Percentiles rank a stretch among this genome's conserved stretches.
Evolutionary conservation across 2,329 filamentous ascomycete species (phyloP).

Genomic region (Emmonsiellopsis sp.): DNA sequence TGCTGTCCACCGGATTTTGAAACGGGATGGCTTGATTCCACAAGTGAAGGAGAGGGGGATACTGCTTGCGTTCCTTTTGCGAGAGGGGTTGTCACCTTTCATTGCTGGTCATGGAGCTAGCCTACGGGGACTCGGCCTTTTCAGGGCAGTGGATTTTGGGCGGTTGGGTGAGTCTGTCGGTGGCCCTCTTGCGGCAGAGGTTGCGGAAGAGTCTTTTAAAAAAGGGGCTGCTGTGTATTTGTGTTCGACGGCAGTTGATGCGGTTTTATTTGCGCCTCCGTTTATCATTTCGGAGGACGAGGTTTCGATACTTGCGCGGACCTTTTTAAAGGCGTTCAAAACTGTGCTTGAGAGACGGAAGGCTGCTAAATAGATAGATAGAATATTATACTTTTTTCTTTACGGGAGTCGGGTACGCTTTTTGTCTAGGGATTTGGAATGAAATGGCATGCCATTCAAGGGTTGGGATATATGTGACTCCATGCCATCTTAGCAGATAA

Average conservation of each 20-base stretch:
- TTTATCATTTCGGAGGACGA: conserved; percentile 3
- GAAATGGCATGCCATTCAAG: too few relatives aligned
- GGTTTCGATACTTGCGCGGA: not conserved
- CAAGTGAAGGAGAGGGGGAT: conserved; percentile 27
- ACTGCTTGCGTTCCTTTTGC: not conserved
- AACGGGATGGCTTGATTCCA: conserved; percentile 38
- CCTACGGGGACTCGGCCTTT: conserved; percentile 1
- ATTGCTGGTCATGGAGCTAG: not conserved
- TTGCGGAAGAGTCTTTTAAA: conserved; percentile 1
- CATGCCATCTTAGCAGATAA: not conserved
- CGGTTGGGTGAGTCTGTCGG: not conserved
- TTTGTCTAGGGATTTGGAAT: not conserved
- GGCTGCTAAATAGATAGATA: not conserved
- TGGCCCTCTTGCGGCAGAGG: not conserved
- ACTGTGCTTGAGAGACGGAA: not conserved
- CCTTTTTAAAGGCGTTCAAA: not conserved
- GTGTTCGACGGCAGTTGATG: conserved; percentile 2
- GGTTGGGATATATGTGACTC: too few relatives aligned
- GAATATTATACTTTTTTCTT: not conserved
- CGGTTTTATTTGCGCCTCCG: conserved; percentile 1
- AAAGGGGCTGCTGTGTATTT: conserved; percentile 3
- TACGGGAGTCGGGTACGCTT: too few relatives aligned
- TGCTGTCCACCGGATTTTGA: conserved; percentile 44
- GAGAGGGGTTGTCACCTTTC: not conserved
- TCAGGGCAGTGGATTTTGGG: conserved; percentile 2